These are phyloP conservation scores for Verticillium nubilum DNA, from an alignment of 2,329 filamentous ascomycete genomes.

Conservation along the genomic window DNA sequence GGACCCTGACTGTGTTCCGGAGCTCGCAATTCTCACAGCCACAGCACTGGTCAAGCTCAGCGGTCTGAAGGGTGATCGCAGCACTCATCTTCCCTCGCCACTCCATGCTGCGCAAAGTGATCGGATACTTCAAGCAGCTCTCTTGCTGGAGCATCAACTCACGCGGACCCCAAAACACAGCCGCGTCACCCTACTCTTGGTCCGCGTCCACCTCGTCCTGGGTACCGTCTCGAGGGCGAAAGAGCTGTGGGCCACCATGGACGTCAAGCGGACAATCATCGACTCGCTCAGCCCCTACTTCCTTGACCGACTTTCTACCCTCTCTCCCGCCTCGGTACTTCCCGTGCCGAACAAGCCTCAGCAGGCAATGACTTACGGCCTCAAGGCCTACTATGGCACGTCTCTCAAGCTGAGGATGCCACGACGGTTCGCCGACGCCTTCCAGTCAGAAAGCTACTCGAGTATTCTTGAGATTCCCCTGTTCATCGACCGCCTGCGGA, in stretches of 20 bases:
- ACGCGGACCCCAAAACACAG: constrained; percentile 38
- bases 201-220: constrained; percentile 45
- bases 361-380: constrained; percentile 30
- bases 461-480: constrained; percentile 42
- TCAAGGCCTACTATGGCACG: constrained; percentile 39
- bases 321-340: constrained; percentile 40
- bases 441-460: constrained; percentile 44
- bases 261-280: constrained; percentile 52
- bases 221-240: constrained; percentile 42
- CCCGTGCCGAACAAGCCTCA: constrained; percentile 7
- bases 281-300: constrained; percentile 50
- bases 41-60: constrained; percentile 25
- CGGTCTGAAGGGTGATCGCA: neutral
- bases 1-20: constrained; percentile 17
- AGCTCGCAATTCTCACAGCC: constrained; percentile 27
- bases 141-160: constrained; percentile 45
- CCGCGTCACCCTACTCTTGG: constrained; percentile 41
- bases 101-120: constrained; percentile 15
- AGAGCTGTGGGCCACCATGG: constrained; percentile 43
- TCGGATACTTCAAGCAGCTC: constrained; percentile 40
- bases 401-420: constrained; percentile 42
- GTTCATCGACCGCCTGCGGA: constrained; percentile 36
- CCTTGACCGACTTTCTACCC: constrained; percentile 47
- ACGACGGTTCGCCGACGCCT: constrained; percentile 36
- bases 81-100: constrained; percentile 6